Base-by-base conservation (phyloP, 495 filamentous ascomycete genomes). In the Lentithecium fluviatile region DNA sequence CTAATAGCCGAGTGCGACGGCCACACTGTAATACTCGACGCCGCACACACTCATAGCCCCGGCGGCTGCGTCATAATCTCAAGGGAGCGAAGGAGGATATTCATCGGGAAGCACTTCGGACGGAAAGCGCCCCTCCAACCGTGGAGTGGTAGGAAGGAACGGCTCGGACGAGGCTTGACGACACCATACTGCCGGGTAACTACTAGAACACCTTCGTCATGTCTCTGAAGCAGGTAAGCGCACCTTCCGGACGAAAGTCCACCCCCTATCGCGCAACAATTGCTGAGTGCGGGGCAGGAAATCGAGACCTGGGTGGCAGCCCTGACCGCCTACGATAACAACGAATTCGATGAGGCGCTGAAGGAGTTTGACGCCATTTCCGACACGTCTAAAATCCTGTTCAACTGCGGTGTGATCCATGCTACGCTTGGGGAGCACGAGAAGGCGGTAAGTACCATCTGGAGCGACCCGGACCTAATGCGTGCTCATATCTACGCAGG, bases 331-430 rank as follows among this genome's bases (percentile, higher is more conserved):
- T 99, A 97, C 77, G 94, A 99, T 75, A 89, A 90, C 71, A 93
- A 96, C 77, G 90, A 97, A 67, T 97, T 95, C 74, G 94, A 96
- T 62, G 83, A 89, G 61, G 83, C 95, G 5, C 73, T 97, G 57
- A 82, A 82, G 66, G 79, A 84, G 55, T 99, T 98, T 70, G 88
- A 89, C 51, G 79, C 77, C 55, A 96, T 97, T 68, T 80, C 90
- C 53, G 95, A 97, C 72, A 99, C 94, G 2, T 97, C 95, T 50
- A 97, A 96, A 80, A 99, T 99, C 58, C 79, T 95, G 42, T 99
- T 99, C 80, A 99, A 99, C 72, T 94, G 91, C 76, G 94, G 95
- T 52, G 94, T 99, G 48, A 97, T 99, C 72, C 90, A 94, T 81
- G 94, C 94, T 10, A 97, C 94, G 0, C 77, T 99, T n/a, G 95